Evolutionary conservation across 2,329 filamentous ascomycete genomes (phyloP), one percentile per base, ranked within the genome.

Genomic region (Calonectria hawksworthii): DNA sequence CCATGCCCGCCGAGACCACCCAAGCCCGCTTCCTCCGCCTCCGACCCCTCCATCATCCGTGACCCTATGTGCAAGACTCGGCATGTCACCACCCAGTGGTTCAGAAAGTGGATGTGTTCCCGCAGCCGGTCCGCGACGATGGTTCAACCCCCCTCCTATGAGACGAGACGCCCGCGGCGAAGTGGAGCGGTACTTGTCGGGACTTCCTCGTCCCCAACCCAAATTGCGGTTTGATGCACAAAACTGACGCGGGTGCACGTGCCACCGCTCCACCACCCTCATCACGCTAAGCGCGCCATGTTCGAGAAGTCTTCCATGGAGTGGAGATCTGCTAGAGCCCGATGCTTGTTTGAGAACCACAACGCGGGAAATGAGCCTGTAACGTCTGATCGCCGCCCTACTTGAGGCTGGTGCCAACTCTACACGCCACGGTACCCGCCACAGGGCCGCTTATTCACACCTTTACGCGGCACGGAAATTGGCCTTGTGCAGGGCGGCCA

Each of bases 241-340:
- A 81, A 80, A 75, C 64, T 73, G 77, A 81, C 78, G 72, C 63
- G 79, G 71, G 74, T 74, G 79, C 80, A 81, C 79, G 80, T 81
- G 77, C 76, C 74, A 64, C 16, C 18, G 21, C 47, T 8, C 68
- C 64, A 18, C 36, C 67, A 65, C 18, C 34, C 50, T 26, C 4
- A 54, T 47, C 32, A 65, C 70, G 66, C 77, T 75, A 79, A 74
- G 75, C 65, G 68, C 73, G 79, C 30, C 59, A 67, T 74, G 70
- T 81, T 81, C 80, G 71, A 81, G 80, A 81, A 81, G 51, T 71
- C 69, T 81, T 81, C 80, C 74, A 75, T 44, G 44, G 28, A 61
- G 79, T 74, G 79, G 79, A 51, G 72, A 34, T 56, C 52, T 47
- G 50, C 50, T 73, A 65, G 21, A 36, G 30, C 36, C 28, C 63